Evolutionary conservation across 75 land plant genomes (phyloP), one percentile per base, ranked within the genome.

Genomic region (Cupressus sempervirens): DNA sequence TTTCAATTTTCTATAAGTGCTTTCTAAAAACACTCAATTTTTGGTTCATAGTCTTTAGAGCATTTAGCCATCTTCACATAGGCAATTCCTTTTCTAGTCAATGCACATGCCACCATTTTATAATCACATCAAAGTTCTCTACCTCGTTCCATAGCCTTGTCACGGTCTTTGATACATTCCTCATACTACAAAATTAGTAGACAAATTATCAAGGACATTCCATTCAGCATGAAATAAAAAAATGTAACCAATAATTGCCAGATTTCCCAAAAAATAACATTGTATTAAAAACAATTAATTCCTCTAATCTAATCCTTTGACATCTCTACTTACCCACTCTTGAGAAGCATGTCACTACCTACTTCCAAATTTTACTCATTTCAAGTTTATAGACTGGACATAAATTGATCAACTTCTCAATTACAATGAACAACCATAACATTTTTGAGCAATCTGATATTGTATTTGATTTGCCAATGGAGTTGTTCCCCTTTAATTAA

Each of bases 41-140:
- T 98, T 75, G 90, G 87, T n/a, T 94, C 99, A 90, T 90, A 97
- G 80, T 97, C 99, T 83, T 93, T 93, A 18, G 99, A 90, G 75
- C 87, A 86, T 84, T 94, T 96, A 20, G 96, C 98, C 88, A 94
- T 73, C 85, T 97, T 97, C 81, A 88, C 91, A 68, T 90, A 89
- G 7, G 99, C 99, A 83, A 96, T 93, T 85, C 99, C 99, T 81
- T 97, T 97, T 88, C 99, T 93, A 38, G 99, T 97, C 86, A 97
- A 87, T 36, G 99, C 99, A 76, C 87, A 90, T 43, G 99, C 93
- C 54, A 98, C 85, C 98, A 98, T 94, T 84, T 98, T 98, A 80
- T 85, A 98, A 87, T 98, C 99, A 26, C 96, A 88, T 46, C 93
- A 93, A 7, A 94, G 90, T 82, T 94, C 96, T 81, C 99, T 90